A percentile compares a stretch with the other conserved stretches of the same genome.
These are phyloP conservation scores for Fraxinus pennsylvanica DNA, from an alignment of 257 asterid genomes.

Conservation along the genomic window DNA sequence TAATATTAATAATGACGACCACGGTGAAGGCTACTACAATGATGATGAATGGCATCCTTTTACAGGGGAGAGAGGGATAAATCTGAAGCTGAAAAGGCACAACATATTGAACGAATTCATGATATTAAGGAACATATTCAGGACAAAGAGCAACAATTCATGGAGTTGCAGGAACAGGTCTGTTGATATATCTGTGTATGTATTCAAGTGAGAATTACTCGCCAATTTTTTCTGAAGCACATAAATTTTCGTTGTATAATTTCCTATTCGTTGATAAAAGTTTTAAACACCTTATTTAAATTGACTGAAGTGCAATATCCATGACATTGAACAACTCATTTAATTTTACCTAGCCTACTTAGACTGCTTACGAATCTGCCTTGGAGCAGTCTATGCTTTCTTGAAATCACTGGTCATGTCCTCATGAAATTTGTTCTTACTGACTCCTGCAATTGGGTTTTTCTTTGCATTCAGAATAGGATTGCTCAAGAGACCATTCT, in stretches of 20 bases:
- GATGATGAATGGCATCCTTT: conserved; percentile 22
- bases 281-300: not conserved
- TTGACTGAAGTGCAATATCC: not conserved
- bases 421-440: not conserved
- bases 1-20: not conserved
- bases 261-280: not conserved
- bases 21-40: not conserved
- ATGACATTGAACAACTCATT: not conserved
- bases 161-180: conserved; percentile 89
- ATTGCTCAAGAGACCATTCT: conserved; percentile 69
- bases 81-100: conserved; percentile 79
- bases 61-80: conserved; percentile 85
- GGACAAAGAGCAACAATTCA: conserved; percentile 69
- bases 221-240: conserved; percentile 10
- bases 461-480: conserved; percentile 60
- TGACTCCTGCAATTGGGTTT: not conserved
- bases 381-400: not conserved
- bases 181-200: not conserved
- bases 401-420: not conserved
- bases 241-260: not conserved
- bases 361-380: conserved; percentile 1
- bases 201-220: not conserved
- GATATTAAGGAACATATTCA: conserved; percentile 88
- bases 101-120: conserved; percentile 73
- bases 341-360: conserved; percentile 8